phyloP scores from a whole-genome alignment of 768 basidiomycete genomes.

The Naganishia antarctica region DNA sequence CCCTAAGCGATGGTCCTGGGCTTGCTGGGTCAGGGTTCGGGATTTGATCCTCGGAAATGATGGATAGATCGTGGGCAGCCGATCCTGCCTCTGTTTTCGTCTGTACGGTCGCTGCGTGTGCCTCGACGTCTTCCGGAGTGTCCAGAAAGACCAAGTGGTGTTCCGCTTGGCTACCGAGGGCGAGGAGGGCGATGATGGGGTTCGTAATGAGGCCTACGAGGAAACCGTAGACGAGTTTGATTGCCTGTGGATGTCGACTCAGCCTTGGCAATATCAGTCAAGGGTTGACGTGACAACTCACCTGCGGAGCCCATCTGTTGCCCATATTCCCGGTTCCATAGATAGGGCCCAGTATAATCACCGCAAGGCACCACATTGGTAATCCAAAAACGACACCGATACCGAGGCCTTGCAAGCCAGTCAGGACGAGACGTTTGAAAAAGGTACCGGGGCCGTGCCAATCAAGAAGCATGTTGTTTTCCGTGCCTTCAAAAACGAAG shows the following conservation, averaged over 20 bases:
- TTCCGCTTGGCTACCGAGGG: constrained; percentile 48
- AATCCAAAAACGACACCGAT: constrained; percentile 47
- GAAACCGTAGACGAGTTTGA: constrained; percentile 46
- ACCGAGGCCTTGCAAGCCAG: constrained; percentile 42
- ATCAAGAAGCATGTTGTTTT: constrained; percentile 43
- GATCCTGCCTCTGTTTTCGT: constrained; percentile 6
- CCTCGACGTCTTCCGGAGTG: background rate
- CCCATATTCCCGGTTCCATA: constrained; percentile 43
- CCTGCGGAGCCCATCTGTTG: constrained; percentile 44
- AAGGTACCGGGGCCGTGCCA: constrained; percentile 19
- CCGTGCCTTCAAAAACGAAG: constrained; percentile 49
- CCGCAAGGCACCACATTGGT: constrained; percentile 45
- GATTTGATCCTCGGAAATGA: background rate
- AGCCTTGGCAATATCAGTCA: background rate
- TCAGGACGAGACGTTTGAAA: constrained; percentile 38
- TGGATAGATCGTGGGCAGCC: background rate
- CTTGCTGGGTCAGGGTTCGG: background rate
- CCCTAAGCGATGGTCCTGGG: background rate
- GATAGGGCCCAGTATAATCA: constrained; percentile 47
- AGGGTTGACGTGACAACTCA: background rate
- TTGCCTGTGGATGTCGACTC: no score
- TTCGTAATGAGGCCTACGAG: constrained; percentile 48
- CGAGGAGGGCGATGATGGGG: constrained; percentile 46
- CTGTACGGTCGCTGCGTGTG: background rate
- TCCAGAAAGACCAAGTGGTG: constrained; percentile 44